Evolutionary conservation across 2,329 filamentous ascomycete genomes (phyloP).

Genomic region (Xylaria sp.): DNA sequence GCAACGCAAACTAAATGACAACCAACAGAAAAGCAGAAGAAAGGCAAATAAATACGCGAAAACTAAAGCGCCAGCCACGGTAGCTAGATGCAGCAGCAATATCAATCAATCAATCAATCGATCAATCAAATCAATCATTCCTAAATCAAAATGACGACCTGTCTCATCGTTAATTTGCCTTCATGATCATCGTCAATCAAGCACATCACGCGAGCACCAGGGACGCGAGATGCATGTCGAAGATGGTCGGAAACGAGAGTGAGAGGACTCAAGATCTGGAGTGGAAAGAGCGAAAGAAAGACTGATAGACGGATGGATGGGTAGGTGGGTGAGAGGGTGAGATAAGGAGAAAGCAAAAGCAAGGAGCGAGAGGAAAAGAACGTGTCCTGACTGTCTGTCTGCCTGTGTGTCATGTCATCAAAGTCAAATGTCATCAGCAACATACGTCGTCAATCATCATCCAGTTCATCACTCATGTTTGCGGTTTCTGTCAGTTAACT

Average conservation of each 20-base stretch:
- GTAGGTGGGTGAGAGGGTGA: background rate
- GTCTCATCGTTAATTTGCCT: conserved; percentile 1
- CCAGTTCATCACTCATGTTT: background rate
- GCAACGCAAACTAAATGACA: background rate
- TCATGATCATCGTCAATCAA: conserved; percentile 19
- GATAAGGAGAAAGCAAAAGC: conserved; percentile 11
- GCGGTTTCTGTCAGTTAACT: background rate
- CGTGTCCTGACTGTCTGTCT: conserved; percentile 32
- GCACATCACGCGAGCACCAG: conserved; percentile 19
- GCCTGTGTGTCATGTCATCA: conserved; percentile 36
- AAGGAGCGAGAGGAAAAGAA: conserved; percentile 12
- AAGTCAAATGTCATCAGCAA: conserved; percentile 34
- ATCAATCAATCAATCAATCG: background rate
- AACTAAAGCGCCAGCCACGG: background rate
- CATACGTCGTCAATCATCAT: conserved; percentile 24
- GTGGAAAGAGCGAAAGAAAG: background rate
- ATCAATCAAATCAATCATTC: background rate
- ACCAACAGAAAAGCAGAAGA: background rate
- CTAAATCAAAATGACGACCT: conserved; percentile 1
- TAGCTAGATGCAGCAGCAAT: background rate
- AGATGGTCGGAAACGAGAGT: background rate
- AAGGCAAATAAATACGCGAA: background rate
- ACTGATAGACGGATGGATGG: background rate
- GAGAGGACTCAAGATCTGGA: background rate
- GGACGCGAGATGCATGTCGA: conserved; percentile 1